Conservation (phyloP, 148 eudicot species). For the Vaccinium myrtillus region DNA sequence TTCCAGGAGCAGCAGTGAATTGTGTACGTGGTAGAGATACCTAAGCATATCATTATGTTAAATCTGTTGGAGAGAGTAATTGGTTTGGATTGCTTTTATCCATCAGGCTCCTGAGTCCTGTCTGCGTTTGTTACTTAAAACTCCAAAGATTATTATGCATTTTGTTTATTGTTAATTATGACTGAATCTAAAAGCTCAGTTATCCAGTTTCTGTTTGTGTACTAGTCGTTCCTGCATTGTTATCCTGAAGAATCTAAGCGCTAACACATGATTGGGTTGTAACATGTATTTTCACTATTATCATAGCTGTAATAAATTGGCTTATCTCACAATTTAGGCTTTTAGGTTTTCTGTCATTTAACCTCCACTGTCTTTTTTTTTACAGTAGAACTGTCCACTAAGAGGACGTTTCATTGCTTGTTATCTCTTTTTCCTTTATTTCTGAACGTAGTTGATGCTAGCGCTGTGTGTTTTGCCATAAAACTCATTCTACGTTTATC, state of each 20-base stretch:
- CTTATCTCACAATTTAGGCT: neutral
- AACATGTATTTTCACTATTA: neutral
- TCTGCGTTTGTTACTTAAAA: neutral
- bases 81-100: neutral
- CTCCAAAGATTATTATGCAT: neutral
- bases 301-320: constrained; percentile 5
- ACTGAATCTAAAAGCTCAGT: constrained; percentile 1
- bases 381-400: neutral
- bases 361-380: neutral
- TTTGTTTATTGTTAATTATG: neutral
- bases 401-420: neutral
- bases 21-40: neutral
- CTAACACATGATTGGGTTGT: neutral
- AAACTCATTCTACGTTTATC: constrained; percentile 12
- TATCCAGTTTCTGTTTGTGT: neutral
- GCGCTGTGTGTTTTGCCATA: neutral
- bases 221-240: neutral
- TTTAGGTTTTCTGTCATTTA: neutral
- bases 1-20: neutral
- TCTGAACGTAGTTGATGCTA: neutral
- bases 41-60: neutral
- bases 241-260: neutral
- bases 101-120: neutral
- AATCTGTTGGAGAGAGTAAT: neutral
- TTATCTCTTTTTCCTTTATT: neutral